Conservation (phyloP, 305 asterid species). For the Euphrasia arctica region DNA sequence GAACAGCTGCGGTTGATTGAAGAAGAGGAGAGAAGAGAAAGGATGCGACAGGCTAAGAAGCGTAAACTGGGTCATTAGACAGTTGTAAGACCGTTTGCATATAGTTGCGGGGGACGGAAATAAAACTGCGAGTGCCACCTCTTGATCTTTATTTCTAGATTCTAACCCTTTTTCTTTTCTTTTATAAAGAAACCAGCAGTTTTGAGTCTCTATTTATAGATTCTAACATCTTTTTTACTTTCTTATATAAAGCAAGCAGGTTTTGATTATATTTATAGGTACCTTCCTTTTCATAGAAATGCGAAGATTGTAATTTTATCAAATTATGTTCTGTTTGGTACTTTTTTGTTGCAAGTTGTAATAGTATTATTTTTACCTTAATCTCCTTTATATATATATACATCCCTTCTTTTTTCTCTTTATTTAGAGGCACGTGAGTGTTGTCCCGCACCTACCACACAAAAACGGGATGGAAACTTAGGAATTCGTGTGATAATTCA, state of each 20-base stretch:
- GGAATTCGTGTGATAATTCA: too few species aligned
- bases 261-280: not conserved
- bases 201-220: not conserved
- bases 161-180: not conserved
- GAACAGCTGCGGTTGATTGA: constrained; percentile 67
- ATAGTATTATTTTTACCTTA: too few species aligned
- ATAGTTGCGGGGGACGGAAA: not conserved
- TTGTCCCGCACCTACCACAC: too few species aligned
- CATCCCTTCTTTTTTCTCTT: too few species aligned
- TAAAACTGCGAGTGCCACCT: not conserved
- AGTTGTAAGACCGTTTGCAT: not conserved
- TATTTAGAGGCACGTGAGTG: too few species aligned
- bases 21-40: constrained; percentile 75
- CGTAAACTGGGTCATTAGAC: constrained; percentile 40
- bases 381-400: too few species aligned
- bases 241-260: not conserved
- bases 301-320: constrained; percentile 3
- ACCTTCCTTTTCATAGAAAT: not conserved
- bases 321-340: not conserved
- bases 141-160: not conserved
- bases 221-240: not conserved
- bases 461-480: too few species aligned
- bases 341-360: not conserved
- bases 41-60: constrained; percentile 54
- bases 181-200: too few species aligned